A percentile compares a stretch with the other conserved stretches of the same genome.
Conservation (phyloP, 2,329 filamentous ascomycete genomes). For the Tolypocladium tropicale region DNA sequence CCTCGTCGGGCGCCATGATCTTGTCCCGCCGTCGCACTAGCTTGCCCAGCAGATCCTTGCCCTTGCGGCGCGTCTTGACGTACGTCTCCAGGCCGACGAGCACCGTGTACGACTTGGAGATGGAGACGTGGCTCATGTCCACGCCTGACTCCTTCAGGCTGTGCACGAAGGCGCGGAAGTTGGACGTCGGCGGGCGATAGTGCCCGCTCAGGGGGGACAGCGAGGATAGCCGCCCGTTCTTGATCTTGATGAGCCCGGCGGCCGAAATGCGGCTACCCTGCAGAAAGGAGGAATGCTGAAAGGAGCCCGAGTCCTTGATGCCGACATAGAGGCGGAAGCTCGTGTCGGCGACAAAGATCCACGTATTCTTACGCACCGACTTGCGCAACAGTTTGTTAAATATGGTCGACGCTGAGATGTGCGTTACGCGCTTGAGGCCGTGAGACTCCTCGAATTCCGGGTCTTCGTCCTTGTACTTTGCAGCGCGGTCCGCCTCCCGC, state of each 20-base stretch:
- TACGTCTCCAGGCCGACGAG: conserved; percentile 77
- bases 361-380: conserved; percentile 75
- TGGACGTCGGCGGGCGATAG: conserved; percentile 73
- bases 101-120: conserved; percentile 73
- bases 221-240: conserved; percentile 64
- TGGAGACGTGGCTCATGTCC: conserved; percentile 69
- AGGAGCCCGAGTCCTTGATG: conserved; percentile 79
- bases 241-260: conserved; percentile 77
- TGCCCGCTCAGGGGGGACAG: conserved; percentile 68
- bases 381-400: conserved; percentile 71
- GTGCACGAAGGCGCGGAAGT: conserved; percentile 73
- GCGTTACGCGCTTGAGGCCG: conserved; percentile 42
- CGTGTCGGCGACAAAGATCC: conserved; percentile 89
- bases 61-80: conserved; percentile 53
- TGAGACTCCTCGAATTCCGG: conserved; percentile 51
- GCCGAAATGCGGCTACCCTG: conserved; percentile 73
- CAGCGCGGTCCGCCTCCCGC: conserved; percentile 49
- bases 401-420: conserved; percentile 61
- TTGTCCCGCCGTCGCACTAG: conserved; percentile 46
- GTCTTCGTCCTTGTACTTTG: conserved; percentile 56
- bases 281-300: conserved; percentile 85
- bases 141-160: conserved; percentile 62
- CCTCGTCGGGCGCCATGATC: conserved; percentile 50
- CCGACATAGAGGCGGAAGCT: conserved; percentile 78
- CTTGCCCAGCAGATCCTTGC: conserved; percentile 44